Evolutionary conservation across 2,329 filamentous ascomycete genomes (phyloP).

Genomic region (Rhinocladiella similis): DNA sequence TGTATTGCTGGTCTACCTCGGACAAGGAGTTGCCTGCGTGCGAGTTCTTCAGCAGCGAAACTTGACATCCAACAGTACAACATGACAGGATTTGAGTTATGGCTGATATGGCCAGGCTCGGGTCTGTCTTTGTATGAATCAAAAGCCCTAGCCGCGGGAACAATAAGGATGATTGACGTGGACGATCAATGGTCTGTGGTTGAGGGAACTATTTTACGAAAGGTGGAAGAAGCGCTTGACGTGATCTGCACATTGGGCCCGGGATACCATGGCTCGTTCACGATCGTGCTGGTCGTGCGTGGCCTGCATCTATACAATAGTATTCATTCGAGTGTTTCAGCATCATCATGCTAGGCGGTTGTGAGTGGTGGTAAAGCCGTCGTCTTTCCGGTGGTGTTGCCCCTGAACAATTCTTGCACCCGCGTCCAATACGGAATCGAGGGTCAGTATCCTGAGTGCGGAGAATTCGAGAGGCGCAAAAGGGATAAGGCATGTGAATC

Average conservation of each 20-base stretch:
- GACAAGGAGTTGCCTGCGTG: no score
- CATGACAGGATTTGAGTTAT: no score
- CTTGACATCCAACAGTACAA: no score
- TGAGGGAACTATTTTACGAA: background rate
- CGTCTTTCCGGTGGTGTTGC: background rate
- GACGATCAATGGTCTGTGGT: background rate
- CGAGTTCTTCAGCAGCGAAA: no score
- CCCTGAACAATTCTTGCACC: background rate
- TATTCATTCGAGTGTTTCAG: background rate
- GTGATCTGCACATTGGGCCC: background rate
- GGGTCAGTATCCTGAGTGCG: background rate
- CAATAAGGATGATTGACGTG: background rate
- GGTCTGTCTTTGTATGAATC: conserved; percentile 9
- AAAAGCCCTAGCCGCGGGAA: background rate
- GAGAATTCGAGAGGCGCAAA: background rate
- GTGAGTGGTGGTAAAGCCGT: background rate
- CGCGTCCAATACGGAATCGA: background rate
- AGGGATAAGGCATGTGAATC: background rate
- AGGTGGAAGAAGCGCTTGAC: conserved; percentile 4
- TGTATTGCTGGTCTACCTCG: no score
- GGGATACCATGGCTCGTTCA: background rate
- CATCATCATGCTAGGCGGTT: background rate
- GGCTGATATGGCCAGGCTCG: conserved; percentile 3
- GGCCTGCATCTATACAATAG: background rate
- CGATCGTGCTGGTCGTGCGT: no score